Evolutionary conservation across 768 basidiomycete genomes (phyloP).

Genomic region (Xerocomellus chrysenteron): DNA sequence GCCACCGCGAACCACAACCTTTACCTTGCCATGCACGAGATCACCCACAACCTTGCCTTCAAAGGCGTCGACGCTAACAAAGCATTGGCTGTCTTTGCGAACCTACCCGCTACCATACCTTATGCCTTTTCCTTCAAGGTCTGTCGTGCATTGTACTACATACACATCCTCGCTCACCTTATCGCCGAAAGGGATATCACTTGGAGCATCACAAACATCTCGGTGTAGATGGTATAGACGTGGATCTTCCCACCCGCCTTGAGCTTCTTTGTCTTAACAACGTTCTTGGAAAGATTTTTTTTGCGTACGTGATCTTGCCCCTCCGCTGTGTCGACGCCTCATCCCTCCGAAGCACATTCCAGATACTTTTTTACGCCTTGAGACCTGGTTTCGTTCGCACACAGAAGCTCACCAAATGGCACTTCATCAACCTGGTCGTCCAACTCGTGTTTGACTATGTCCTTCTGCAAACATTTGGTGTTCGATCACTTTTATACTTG

Average conservation of each 20-base stretch:
- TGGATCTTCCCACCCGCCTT: constrained; percentile 85
- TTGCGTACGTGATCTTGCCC: constrained; percentile 60
- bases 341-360: constrained; percentile 73
- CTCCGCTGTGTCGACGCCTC: neutral
- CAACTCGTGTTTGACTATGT: constrained; percentile 74
- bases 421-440: constrained; percentile 68
- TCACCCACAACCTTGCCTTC: constrained; percentile 97
- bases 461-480: constrained; percentile 52
- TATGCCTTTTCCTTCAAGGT: constrained; percentile 98
- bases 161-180: constrained; percentile 1
- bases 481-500: constrained; percentile 70
- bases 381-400: constrained; percentile 90
- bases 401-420: constrained; percentile 82
- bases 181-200: constrained; percentile 68
- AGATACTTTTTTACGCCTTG: constrained; percentile 96
- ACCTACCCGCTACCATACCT: constrained; percentile 90
- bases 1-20: constrained; percentile 97
- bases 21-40: constrained; percentile 97
- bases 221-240: constrained; percentile 95
- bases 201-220: constrained; percentile 95
- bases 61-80: constrained; percentile 78
- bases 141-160: constrained; percentile 2
- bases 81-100: constrained; percentile 84
- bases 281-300: constrained; percentile 97
- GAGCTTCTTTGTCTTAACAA: constrained; percentile 90